Percentiles rank a stretch among this genome's conserved stretches.
Conservation (phyloP, 139 green algal species). For the Yamagishiella unicocca region DNA sequence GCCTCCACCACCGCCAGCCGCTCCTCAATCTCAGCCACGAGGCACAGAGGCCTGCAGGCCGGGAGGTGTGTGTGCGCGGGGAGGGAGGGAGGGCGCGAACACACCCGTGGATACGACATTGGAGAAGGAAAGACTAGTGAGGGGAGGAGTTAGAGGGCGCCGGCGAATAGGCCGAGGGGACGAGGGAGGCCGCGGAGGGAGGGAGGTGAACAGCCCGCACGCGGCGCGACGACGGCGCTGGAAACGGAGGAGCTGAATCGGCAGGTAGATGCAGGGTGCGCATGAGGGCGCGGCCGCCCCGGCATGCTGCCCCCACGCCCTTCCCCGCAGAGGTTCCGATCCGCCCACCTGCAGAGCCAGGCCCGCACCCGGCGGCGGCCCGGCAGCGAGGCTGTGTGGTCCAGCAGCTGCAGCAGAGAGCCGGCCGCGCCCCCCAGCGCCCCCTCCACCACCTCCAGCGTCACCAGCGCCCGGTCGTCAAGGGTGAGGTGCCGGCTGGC, state of each 20-base stretch:
- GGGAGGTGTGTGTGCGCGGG: neutral
- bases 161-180: no score
- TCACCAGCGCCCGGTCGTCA: constrained; percentile 64
- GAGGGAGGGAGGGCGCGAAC: neutral
- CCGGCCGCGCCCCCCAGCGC: constrained; percentile 52
- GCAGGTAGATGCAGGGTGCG: neutral
- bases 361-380: constrained; percentile 56
- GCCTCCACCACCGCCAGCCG: constrained; percentile 55
- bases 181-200: no score
- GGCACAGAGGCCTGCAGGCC: constrained; percentile 47
- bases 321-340: no score
- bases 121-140: neutral
- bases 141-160: neutral
- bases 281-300: no score
- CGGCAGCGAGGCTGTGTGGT: constrained; percentile 54
- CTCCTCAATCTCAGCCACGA: constrained; percentile 50
- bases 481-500: constrained; percentile 58
- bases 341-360: constrained; percentile 67
- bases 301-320: neutral
- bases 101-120: no score
- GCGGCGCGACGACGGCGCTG: no score
- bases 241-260: neutral
- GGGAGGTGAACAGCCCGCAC: no score
- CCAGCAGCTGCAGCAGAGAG: constrained; percentile 67
- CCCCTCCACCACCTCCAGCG: constrained; percentile 66